Conservation (phyloP, 805 yeast genomes). For the Kodamaea kakaduensis region DNA sequence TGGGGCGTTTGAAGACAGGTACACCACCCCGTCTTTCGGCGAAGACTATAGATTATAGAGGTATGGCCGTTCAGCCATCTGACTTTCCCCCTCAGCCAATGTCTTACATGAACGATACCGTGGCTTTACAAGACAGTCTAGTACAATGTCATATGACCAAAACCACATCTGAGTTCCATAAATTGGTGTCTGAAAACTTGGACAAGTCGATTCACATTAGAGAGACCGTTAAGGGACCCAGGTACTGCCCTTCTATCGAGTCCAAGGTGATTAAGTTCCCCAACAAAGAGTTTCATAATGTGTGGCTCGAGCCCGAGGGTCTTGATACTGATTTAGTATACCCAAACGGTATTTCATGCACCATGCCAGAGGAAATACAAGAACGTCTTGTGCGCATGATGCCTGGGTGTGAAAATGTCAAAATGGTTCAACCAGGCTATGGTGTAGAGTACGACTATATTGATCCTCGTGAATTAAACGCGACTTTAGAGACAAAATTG, state of each 20-base stretch:
- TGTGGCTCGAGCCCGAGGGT: conserved; percentile 98
- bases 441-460: conserved; percentile 99
- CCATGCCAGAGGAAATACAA: conserved; percentile 95
- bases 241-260: conserved; percentile 97
- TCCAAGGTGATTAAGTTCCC: conserved; percentile 79
- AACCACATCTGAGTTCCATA: conserved; percentile 75
- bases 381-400: conserved; percentile 66
- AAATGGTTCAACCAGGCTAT: conserved; percentile 92
- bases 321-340: conserved; percentile 80
- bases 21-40: conserved; percentile 89
- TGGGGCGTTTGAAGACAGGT: conserved; percentile 93
- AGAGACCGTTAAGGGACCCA: conserved; percentile 92
- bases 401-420: conserved; percentile 83
- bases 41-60: conserved; percentile 62
- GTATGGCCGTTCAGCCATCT: conserved; percentile 69
- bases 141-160: conserved; percentile 70
- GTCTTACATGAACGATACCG: conserved; percentile 75
- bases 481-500: conserved; percentile 75
- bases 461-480: conserved; percentile 82
- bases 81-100: conserved; percentile 86
- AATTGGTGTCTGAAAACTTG: conserved; percentile 62
- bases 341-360: conserved; percentile 94
- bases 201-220: conserved; percentile 84
- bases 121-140: conserved; percentile 54
- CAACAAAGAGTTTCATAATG: conserved; percentile 68